These are phyloP conservation scores for Pythium phragmitis DNA, from an alignment of 352 stramenopile genomes.

Conservation along the genomic window DNA sequence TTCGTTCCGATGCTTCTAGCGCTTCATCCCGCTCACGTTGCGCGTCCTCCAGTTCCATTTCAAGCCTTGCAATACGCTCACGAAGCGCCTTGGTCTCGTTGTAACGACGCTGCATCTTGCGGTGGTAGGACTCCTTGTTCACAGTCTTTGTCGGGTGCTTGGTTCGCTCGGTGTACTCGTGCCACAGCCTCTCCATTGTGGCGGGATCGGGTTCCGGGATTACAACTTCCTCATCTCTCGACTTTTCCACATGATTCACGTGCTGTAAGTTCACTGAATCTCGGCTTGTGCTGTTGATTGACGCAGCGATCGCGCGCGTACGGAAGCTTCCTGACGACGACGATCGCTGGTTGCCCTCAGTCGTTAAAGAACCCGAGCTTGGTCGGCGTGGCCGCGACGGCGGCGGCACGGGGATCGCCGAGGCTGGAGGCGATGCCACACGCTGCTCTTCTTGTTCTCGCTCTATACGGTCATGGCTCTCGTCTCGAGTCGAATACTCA, in stretches of 20 bases:
- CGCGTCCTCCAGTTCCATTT: conserved; percentile 39
- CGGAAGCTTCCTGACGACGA: conserved; percentile 28
- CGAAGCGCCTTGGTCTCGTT: conserved; percentile 55
- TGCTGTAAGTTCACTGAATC: neutral
- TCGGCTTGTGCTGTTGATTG: neutral
- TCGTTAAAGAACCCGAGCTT: conserved; percentile 13
- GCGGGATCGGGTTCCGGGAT: conserved; percentile 32
- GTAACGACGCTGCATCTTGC: conserved; percentile 74
- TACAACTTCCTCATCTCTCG: conserved; percentile 8
- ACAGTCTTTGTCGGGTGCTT: conserved; percentile 43
- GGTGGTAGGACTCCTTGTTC: conserved; percentile 57
- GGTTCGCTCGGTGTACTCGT: conserved; percentile 55
- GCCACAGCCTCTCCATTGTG: conserved; percentile 57
- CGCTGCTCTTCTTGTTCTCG: conserved; percentile 16
- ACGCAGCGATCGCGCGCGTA: conserved; percentile 16
- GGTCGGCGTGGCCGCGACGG: conserved; percentile 27
- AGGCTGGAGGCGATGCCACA: conserved; percentile 23
- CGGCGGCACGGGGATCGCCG: conserved; percentile 29
- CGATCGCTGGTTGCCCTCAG: conserved; percentile 31
- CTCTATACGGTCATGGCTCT: conserved; percentile 14
- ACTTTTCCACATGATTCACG: neutral
- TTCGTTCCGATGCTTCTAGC: conserved; percentile 17
- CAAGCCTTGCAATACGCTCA: conserved; percentile 44
- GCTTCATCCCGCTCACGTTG: conserved; percentile 42
- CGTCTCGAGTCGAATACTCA: neutral